A percentile compares a stretch with the other conserved stretches of the same genome.
Evolutionary conservation across 257 asterid species (phyloP).

Genomic region (Nicotiana paniculata): DNA sequence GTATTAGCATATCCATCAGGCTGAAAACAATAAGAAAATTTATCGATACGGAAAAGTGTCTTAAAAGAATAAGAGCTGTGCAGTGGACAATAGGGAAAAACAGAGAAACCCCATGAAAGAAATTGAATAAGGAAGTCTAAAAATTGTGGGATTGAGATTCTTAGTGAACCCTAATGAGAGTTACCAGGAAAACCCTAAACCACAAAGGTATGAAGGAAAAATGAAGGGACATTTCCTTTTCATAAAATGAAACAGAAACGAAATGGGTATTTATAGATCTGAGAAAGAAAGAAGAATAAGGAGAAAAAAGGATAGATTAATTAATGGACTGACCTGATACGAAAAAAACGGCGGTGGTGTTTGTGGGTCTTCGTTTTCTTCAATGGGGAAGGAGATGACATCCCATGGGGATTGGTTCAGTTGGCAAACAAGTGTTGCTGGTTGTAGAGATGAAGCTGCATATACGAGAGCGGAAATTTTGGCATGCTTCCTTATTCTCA

Average conservation of each 20-base stretch:
- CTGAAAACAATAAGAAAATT: slow-evolving; percentile 26
- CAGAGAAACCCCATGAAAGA: slow-evolving; percentile 8
- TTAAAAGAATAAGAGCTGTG: slow-evolving; percentile 4
- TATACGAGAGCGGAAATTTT: slow-evolving; percentile 26
- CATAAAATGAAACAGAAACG: neutral
- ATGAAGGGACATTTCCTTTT: slow-evolving; percentile 17
- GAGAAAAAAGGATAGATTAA: neutral
- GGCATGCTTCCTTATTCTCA: slow-evolving; percentile 51
- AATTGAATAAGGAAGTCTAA: slow-evolving; percentile 5
- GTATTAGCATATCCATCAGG: slow-evolving; percentile 22
- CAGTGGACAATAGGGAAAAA: slow-evolving; percentile 12
- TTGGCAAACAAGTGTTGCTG: slow-evolving; percentile 22
- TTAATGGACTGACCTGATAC: slow-evolving; percentile 1
- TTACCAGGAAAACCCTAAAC: slow-evolving; percentile 48
- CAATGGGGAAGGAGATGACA: slow-evolving; percentile 47
- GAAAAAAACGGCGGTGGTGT: slow-evolving; percentile 15
- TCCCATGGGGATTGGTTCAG: slow-evolving; percentile 72
- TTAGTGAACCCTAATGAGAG: slow-evolving; percentile 43
- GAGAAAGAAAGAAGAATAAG: neutral
- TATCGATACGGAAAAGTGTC: slow-evolving; percentile 16
- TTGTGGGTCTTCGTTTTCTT: slow-evolving; percentile 17
- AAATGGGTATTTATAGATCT: slow-evolving; percentile 23
- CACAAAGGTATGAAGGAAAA: neutral
- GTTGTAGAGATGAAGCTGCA: neutral
- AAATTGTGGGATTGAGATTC: slow-evolving; percentile 24